Base-by-base conservation (phyloP, 2,329 filamentous ascomycete genomes). In the Aspergillus sp. region DNA sequence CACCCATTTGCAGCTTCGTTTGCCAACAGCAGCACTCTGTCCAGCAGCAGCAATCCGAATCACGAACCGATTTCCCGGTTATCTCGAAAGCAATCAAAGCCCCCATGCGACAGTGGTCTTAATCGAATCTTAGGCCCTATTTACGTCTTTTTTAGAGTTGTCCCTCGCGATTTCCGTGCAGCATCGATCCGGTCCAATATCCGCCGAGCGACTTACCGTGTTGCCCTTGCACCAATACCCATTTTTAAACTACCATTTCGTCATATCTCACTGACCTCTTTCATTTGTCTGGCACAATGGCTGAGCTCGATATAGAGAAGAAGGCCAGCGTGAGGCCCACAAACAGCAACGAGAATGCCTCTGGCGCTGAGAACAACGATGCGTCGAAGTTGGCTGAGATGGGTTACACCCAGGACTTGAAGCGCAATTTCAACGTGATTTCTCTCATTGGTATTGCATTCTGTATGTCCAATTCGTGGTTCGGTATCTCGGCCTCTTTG, bases 381-480 rank as follows among this genome's bases (percentile, higher is more conserved):
- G 69, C 67, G n/a, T 47, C 66, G 33, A 71, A 70, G 51, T 58
- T 74, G 28, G 70, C 69, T 3, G 53, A 56, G 43, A 73, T 76
- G 71, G 73, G 73, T 12, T 75, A 75, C 50, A 64, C 60, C 2
- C 73, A 75, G 50, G 70, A 73, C 42, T 28, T 57, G 51, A 48
- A 53, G 44, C 66, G 73, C 33, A 75, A 76, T 45, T 75, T 72
- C 58, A 70, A 66, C 30, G 64, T 75, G n/a, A 62, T 70, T 51
- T 74, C 71, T 1, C 63, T 76, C 32, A 62, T 76, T 3, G 73
- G 71, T n/a, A 70, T 75, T 9, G 72, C 73, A 7, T 76, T 75
- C 53, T 73, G 69, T 7, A 66, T 77, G 43, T 74, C 72, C 27
- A 76, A 76, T 48, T 73, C 71, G 1, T 76, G 73, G 73, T 74